Evolutionary conservation across 169 alveolate genomes (phyloP).

Genomic region (Cryptosporidium sp.): DNA sequence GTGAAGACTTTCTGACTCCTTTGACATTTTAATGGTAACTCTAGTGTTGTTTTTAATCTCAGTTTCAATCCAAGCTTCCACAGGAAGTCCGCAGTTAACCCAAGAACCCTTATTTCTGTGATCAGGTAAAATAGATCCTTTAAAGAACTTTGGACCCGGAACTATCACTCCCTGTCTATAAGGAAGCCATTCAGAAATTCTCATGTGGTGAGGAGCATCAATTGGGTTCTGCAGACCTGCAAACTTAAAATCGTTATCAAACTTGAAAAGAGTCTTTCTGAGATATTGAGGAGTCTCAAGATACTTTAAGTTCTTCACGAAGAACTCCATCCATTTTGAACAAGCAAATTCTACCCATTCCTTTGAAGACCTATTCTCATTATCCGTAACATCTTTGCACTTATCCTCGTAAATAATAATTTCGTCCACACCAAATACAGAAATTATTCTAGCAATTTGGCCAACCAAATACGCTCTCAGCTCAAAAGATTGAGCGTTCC

Average conservation of each 20-base stretch:
- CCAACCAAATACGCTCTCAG: slow-evolving; percentile 90
- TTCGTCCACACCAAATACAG: slow-evolving; percentile 93
- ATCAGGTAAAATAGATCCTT: slow-evolving; percentile 21
- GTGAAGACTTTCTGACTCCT: slow-evolving; percentile 47
- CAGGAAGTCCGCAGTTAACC: slow-evolving; percentile 83
- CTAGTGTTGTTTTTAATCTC: slow-evolving; percentile 74
- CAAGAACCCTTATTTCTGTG: slow-evolving; percentile 62
- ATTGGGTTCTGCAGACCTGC: slow-evolving; percentile 98
- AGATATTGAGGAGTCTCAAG: slow-evolving; percentile 99
- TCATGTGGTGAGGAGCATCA: slow-evolving; percentile 98
- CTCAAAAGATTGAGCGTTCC: slow-evolving; percentile 89
- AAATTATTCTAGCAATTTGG: slow-evolving; percentile 91
- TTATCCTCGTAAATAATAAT: slow-evolving; percentile 91
- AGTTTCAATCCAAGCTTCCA: slow-evolving; percentile 79
- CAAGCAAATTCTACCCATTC: slow-evolving; percentile 50
- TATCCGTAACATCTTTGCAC: slow-evolving; percentile 76
- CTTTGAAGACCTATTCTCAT: slow-evolving; percentile 24
- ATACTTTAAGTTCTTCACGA: slow-evolving; percentile 93
- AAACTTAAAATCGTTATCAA: slow-evolving; percentile 88
- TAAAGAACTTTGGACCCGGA: slow-evolving; percentile 81
- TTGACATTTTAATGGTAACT: slow-evolving; percentile 74
- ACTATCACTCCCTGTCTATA: slow-evolving; percentile 88
- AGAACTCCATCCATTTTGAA: slow-evolving; percentile 86
- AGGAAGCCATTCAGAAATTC: slow-evolving; percentile 93
- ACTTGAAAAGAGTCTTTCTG: slow-evolving; percentile 90